Percentiles rank a stretch among this genome's conserved stretches.
phyloP scores from a whole-genome alignment of 441 rosid genomes.

The Pelargonium cotyledonis region DNA sequence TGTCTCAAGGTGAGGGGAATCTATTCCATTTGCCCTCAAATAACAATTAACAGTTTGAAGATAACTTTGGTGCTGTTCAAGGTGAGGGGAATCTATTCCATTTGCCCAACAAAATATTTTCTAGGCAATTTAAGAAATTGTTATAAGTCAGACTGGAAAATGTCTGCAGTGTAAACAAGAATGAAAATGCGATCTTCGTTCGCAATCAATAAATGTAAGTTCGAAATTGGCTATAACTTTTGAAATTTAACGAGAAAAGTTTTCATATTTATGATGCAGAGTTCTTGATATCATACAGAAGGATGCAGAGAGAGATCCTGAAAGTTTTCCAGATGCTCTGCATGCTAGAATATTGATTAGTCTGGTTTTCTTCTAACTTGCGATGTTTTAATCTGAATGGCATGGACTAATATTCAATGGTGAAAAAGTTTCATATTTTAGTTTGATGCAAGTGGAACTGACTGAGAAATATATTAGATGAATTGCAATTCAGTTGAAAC shows the following conservation, averaged over 20 bases:
- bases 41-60: too few species aligned
- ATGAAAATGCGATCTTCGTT: too few species aligned
- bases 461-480: not conserved
- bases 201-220: too few species aligned
- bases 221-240: too few species aligned
- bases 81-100: too few species aligned
- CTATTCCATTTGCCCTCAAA: too few species aligned
- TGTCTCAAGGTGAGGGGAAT: too few species aligned
- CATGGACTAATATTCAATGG: conserved; percentile 1
- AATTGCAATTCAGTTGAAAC: not conserved
- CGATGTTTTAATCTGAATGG: not conserved
- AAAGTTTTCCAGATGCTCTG: conserved; percentile 44
- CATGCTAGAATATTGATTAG: conserved; percentile 60
- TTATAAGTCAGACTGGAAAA: too few species aligned
- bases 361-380: conserved; percentile 43
- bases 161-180: too few species aligned
- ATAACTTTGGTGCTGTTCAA: too few species aligned
- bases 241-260: not conserved
- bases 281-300: conserved; percentile 71
- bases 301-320: conserved; percentile 74
- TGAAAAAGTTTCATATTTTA: conserved; percentile 15
- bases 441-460: not conserved
- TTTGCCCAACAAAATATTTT: too few species aligned
- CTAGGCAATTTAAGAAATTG: too few species aligned
- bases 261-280: conserved; percentile 33